These are phyloP conservation scores for Luffa acutangula DNA, from an alignment of 306 rosid genomes.

Conservation along the genomic window DNA sequence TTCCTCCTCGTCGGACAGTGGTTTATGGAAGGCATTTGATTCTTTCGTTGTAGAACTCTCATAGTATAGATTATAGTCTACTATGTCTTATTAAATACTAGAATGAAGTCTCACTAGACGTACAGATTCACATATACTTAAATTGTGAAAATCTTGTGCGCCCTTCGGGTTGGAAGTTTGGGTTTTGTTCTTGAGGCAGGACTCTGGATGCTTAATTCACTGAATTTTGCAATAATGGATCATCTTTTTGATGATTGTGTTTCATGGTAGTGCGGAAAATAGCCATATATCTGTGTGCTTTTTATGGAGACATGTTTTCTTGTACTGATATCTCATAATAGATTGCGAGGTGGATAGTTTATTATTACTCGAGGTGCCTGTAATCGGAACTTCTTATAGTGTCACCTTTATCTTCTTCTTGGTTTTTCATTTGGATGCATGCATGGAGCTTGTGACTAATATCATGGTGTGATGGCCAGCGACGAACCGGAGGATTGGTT, in stretches of 20 bases:
- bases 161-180: not conserved
- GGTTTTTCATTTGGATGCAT: not conserved
- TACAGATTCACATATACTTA: not conserved
- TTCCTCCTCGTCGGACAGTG: not conserved
- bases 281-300: not conserved
- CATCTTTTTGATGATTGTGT: not conserved
- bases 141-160: not conserved
- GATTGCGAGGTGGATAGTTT: not conserved
- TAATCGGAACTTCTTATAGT: not conserved
- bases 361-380: not conserved
- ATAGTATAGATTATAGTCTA: not conserved
- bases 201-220: not conserved
- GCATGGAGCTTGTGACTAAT: slow-evolving; percentile 27
- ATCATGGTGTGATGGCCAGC: slow-evolving; percentile 55
- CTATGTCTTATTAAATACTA: not conserved
- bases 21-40: not conserved
- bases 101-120: not conserved
- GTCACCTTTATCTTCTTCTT: not conserved
- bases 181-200: not conserved
- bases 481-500: slow-evolving; percentile 80
- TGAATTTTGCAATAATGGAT: not conserved
- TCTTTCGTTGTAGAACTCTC: not conserved
- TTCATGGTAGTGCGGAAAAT: not conserved
- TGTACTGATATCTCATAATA: not conserved
- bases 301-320: not conserved